phyloP scores from a whole-genome alignment of 768 basidiomycete genomes.

The Phlebiopsis gigantea region DNA sequence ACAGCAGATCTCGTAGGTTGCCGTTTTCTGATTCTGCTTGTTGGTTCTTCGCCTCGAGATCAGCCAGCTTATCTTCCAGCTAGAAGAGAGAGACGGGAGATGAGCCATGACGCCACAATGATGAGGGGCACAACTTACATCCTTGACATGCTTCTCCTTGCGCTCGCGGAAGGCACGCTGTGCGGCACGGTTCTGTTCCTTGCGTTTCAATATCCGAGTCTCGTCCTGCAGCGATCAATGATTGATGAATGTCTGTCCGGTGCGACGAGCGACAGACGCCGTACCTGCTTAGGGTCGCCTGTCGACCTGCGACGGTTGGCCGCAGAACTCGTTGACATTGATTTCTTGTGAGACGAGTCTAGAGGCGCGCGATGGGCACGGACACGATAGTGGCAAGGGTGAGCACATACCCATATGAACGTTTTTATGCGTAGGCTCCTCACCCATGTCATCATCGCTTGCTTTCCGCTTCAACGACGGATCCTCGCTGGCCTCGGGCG shows the following conservation, averaged over 20 bases:
- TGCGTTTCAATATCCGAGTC: slow-evolving; percentile 74
- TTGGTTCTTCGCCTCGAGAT: slow-evolving; percentile 79
- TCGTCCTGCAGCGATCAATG: slow-evolving; percentile 48
- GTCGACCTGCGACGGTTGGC: slow-evolving; percentile 35
- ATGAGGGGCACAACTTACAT: slow-evolving; percentile 50
- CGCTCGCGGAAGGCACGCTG: slow-evolving; percentile 97
- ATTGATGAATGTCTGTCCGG: neutral
- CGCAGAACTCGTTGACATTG: neutral
- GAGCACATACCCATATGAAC: slow-evolving; percentile 52
- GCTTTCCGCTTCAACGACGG: slow-evolving; percentile 77
- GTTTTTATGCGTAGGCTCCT: slow-evolving; percentile 62
- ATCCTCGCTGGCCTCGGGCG: slow-evolving; percentile 22
- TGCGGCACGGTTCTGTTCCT: slow-evolving; percentile 95
- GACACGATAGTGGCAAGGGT: neutral
- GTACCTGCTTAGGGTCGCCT: slow-evolving; percentile 30
- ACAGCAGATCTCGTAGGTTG: slow-evolving; percentile 50
- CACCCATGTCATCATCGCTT: slow-evolving; percentile 53
- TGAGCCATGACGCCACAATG: neutral
- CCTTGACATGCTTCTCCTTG: slow-evolving; percentile 96
- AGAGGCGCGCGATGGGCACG: neutral
- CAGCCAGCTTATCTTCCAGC: slow-evolving; percentile 89
- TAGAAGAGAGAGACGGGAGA: slow-evolving; percentile 26
- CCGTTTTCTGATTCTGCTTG: slow-evolving; percentile 74
- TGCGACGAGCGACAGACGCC: slow-evolving; percentile 2
- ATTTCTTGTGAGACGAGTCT: neutral